Evolutionary conservation across 148 eudicot species (phyloP).

Genomic region (Rhododendron molle): DNA sequence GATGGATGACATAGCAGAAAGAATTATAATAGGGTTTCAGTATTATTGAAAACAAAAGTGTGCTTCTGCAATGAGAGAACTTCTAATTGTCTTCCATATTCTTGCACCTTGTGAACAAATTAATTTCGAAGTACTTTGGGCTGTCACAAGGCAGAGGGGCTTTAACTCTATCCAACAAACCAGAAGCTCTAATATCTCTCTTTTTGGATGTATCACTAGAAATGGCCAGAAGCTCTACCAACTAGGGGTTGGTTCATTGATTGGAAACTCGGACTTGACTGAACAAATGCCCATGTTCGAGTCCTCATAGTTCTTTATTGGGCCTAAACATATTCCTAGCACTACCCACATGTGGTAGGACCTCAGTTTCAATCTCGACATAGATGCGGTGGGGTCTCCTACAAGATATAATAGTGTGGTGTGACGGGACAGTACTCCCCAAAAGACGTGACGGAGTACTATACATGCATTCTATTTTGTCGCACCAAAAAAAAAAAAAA

Average conservation of each 20-base stretch:
- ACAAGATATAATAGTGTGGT: too few relatives aligned
- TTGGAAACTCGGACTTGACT: too few relatives aligned
- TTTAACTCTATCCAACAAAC: background rate
- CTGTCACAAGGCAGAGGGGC: background rate
- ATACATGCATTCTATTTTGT: background rate
- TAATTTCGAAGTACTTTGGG: background rate
- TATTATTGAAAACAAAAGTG: background rate
- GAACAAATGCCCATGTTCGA: too few relatives aligned
- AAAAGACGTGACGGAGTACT: too few relatives aligned
- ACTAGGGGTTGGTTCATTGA: too few relatives aligned
- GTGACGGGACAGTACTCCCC: background rate
- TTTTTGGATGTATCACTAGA: too few relatives aligned
- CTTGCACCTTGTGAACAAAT: background rate
- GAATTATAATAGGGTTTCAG: background rate
- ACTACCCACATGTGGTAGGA: too few relatives aligned
- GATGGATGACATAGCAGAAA: background rate
- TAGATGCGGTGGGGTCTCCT: too few relatives aligned
- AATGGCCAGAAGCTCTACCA: background rate
- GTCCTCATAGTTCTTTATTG: too few relatives aligned
- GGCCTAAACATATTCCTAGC: too few relatives aligned
- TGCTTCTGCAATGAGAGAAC: background rate
- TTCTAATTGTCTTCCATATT: background rate
- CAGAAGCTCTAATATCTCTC: background rate
- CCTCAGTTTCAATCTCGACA: background rate
- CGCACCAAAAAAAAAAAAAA: too few relatives aligned